Evolutionary conservation across 257 asterid species (phyloP).

Genomic region (Petrea volubilis): DNA sequence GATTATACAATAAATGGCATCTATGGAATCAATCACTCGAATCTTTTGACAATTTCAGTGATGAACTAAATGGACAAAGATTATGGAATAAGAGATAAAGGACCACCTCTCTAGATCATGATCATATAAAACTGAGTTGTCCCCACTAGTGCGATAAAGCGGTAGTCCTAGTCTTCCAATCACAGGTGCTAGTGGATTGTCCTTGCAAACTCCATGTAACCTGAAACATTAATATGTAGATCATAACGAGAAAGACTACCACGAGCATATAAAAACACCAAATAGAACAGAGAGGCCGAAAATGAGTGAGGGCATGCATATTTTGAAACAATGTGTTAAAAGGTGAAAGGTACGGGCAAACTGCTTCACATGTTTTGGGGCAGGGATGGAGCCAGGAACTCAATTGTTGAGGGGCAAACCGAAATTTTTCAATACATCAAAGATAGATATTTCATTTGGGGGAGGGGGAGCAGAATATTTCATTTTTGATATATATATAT

Average conservation of each 20-base stretch:
- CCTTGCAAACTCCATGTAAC: slow-evolving; percentile 94
- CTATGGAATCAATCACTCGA: neutral
- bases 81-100: neutral
- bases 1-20: neutral
- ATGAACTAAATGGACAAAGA: no score
- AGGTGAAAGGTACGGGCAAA: neutral
- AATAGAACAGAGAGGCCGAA: neutral
- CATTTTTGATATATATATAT: no score
- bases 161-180: slow-evolving; percentile 89
- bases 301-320: neutral
- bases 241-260: neutral
- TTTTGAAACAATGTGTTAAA: neutral
- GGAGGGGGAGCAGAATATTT: no score
- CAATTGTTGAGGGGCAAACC: no score
- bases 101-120: slow-evolving; percentile 87
- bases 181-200: slow-evolving; percentile 85
- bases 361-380: no score
- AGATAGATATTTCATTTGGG: no score
- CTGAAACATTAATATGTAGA: slow-evolving; percentile 38
- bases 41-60: no score
- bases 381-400: no score
- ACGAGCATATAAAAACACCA: neutral
- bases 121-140: slow-evolving; percentile 89
- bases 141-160: slow-evolving; percentile 90
- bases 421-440: no score